Percentiles rank a stretch among this genome's conserved stretches.
phyloP scores from a whole-genome alignment of 164 flowering plant genomes.

The Macadamia tetraphylla region DNA sequence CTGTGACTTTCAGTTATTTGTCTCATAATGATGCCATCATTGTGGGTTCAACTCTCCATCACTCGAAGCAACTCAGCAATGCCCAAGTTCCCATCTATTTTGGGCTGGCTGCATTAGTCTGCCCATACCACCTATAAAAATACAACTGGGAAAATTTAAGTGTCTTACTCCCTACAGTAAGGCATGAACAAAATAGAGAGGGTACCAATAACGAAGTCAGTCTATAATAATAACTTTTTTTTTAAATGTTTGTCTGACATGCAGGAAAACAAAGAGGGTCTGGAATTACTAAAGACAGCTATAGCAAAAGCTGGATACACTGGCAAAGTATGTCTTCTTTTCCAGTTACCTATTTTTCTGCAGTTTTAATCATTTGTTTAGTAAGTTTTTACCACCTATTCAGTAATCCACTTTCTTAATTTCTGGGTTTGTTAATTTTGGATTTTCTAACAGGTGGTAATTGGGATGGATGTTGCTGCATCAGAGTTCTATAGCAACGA shows the following conservation, averaged over 20 bases:
- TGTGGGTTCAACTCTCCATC: not conserved
- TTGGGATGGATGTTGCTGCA: conserved; percentile 44
- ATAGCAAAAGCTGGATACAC: conserved; percentile 45
- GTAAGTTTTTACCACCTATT: not conserved
- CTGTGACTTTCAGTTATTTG: not conserved
- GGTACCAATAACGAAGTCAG: not conserved
- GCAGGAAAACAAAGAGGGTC: conserved; percentile 50
- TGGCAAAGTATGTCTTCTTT: conserved; percentile 26
- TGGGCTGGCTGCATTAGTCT: too few relatives aligned
- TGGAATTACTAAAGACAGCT: conserved; percentile 42
- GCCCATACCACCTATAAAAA: too few relatives aligned
- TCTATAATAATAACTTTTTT: not conserved
- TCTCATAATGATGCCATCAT: not conserved
- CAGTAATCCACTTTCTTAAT: not conserved
- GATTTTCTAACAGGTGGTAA: conserved; percentile 25
- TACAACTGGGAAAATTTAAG: too few relatives aligned
- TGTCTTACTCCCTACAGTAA: too few relatives aligned
- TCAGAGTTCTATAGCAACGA: conserved; percentile 32
- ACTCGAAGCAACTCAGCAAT: too few relatives aligned
- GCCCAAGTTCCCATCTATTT: too few relatives aligned
- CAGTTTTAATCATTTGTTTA: not conserved
- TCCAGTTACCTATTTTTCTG: not conserved
- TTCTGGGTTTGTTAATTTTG: not conserved
- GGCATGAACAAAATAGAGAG: too few relatives aligned
- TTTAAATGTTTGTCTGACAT: conserved; percentile 1